These are phyloP conservation scores for Coemansia sp. DNA, from an alignment of 192 early-diverging fungal genomes.

Conservation along the genomic window DNA sequence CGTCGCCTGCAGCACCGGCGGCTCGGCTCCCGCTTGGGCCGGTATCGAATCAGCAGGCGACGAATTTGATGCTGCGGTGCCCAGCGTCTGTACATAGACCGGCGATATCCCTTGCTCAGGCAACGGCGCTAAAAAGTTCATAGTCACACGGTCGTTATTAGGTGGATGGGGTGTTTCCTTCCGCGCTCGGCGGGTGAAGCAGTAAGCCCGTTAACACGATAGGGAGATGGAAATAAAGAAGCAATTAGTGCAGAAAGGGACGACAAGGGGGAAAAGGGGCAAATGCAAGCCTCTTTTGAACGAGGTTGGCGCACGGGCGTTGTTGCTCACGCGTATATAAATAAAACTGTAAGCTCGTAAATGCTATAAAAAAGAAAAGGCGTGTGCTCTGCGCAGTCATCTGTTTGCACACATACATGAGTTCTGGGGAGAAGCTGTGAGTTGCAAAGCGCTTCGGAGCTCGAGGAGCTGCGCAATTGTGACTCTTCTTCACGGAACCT, in stretches of 20 bases:
- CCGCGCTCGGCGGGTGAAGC: neutral
- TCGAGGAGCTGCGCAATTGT: neutral
- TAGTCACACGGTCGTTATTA: slow-evolving; percentile 5
- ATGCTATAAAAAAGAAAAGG: neutral
- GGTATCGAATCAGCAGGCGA: neutral
- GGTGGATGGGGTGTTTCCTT: neutral
- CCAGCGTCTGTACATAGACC: slow-evolving; percentile 3
- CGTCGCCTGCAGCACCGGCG: slow-evolving; percentile 18
- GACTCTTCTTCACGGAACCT: neutral
- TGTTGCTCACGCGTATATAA: neutral
- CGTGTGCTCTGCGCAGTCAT: too few species aligned
- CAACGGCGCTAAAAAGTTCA: slow-evolving; percentile 38
- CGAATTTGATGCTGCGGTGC: neutral
- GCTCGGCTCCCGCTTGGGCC: slow-evolving; percentile 5
- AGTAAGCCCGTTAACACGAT: neutral
- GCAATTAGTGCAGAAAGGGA: neutral
- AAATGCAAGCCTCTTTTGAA: neutral
- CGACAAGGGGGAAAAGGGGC: slow-evolving; percentile 1
- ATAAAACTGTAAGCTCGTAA: too few species aligned
- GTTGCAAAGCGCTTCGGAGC: neutral
- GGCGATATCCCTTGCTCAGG: slow-evolving; percentile 13
- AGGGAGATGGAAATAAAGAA: slow-evolving; percentile 1
- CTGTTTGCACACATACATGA: too few species aligned
- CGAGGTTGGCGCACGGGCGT: neutral
- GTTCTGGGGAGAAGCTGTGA: too few species aligned